phyloP scores from a whole-genome alignment of 2,329 filamentous ascomycete genomes.

The Magnaporthales sp. region DNA sequence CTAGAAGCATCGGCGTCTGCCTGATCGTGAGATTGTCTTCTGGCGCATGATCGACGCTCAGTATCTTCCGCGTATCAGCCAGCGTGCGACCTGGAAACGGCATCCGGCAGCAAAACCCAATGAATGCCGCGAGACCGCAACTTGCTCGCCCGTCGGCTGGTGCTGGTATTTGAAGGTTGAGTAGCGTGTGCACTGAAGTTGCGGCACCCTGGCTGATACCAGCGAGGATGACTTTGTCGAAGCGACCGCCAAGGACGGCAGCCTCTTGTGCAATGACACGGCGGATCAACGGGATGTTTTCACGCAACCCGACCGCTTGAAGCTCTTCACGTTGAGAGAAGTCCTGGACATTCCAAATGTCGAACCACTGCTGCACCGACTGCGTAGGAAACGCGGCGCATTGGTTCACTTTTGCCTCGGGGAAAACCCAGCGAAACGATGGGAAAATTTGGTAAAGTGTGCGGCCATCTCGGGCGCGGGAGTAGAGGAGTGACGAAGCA shows the following conservation, averaged over 20 bases:
- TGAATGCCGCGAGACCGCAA: constrained; percentile 17
- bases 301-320: constrained; percentile 29
- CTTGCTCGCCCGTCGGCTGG: neutral
- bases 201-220: constrained; percentile 39
- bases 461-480: constrained; percentile 18
- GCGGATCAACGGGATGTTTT: constrained; percentile 24
- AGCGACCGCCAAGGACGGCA: constrained; percentile 19
- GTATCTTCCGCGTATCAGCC: constrained; percentile 20
- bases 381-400: constrained; percentile 12
- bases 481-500: constrained; percentile 18
- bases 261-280: constrained; percentile 23
- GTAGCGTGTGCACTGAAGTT: constrained; percentile 23
- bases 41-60: constrained; percentile 16
- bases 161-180: constrained; percentile 19
- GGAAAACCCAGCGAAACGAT: constrained; percentile 39
- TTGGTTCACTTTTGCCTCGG: constrained; percentile 25
- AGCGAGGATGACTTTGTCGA: constrained; percentile 28
- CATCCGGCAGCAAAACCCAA: constrained; percentile 27
- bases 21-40: constrained; percentile 20
- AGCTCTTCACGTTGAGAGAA: constrained; percentile 30
- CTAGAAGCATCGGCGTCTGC: constrained; percentile 33
- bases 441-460: constrained; percentile 31
- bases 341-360: constrained; percentile 32
- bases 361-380: constrained; percentile 37
- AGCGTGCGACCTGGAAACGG: constrained; percentile 24